Base-by-base conservation (phyloP, 1,139 yeast species). In the Saccharomyces hybrid region DNA sequence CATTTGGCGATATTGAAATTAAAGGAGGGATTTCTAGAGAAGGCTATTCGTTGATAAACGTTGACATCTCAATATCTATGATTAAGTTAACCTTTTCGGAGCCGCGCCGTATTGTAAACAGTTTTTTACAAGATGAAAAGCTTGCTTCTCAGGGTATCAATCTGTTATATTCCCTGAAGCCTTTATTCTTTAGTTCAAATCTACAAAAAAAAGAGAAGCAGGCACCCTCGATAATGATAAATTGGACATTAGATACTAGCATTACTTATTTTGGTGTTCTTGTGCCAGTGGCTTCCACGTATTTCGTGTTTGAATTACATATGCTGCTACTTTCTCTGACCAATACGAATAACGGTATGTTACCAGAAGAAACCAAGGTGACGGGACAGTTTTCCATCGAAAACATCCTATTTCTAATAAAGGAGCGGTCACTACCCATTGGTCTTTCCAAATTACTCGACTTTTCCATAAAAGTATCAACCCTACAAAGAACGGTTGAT, bases 361-460 rank as follows among this genome's bases (percentile, higher is more conserved):
- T 49, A 8, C 49, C 46, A 3, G 48, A 46, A 11, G 52, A 54
- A 23, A 54, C 50, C 13, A 57, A 55, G 27, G 48, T 58, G 8
- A 55, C 60, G 27, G 67, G 70, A 7, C 62, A 65, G 38, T 28
- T 63, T 6, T 62, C 68, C 2, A 55, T 63, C 1, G 64, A 62
- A 31, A 66, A 64, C 49, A 53, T 65, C 26, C 57, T 61, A 3
- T 58, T 73, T 19, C 48, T 66, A 3, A 55, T 74, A 1, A 64
- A 66, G 26, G 71, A 70, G 46, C 59, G 60, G 2, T 49, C 57
- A 7, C 54, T 75, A 3, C 65, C 69, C 0, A 54, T 57, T 1
- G 55, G 55, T 0, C 53, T 64, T n/a, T 78, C 86, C 0, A 79
- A 76, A 31, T 29, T 75, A 4, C 38, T 74, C 3, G 75, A 75